A percentile compares a stretch with the other conserved stretches of the same genome.
These are phyloP conservation scores for Bremia lactucae DNA, from an alignment of 352 stramenopile species.

Conservation along the genomic window DNA sequence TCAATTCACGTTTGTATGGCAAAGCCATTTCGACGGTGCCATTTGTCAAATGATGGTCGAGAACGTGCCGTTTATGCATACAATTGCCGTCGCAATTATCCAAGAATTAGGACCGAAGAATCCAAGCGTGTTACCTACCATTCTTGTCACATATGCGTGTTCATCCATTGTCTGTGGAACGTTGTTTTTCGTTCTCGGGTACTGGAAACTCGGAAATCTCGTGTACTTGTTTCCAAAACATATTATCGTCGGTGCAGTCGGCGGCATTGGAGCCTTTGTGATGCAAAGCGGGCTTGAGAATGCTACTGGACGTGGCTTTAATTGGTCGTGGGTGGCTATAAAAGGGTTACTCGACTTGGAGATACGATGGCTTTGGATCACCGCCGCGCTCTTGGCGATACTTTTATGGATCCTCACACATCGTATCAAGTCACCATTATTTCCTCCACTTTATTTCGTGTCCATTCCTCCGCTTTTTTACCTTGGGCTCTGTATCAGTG, in stretches of 20 bases:
- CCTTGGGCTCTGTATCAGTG: slow-evolving; percentile 35
- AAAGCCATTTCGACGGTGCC: slow-evolving; percentile 61
- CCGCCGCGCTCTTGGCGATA: slow-evolving; percentile 39
- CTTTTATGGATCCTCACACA: slow-evolving; percentile 44
- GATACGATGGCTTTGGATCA: slow-evolving; percentile 64
- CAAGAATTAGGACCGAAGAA: slow-evolving; percentile 64
- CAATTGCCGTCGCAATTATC: slow-evolving; percentile 80
- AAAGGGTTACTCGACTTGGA: slow-evolving; percentile 35
- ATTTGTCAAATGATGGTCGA: slow-evolving; percentile 92
- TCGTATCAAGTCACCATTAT: slow-evolving; percentile 47
- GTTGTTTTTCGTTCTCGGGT: slow-evolving; percentile 84
- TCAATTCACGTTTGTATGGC: slow-evolving; percentile 71
- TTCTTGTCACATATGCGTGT: slow-evolving; percentile 88
- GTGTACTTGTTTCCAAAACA: slow-evolving; percentile 92
- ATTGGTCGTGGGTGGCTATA: slow-evolving; percentile 42
- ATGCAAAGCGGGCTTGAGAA: slow-evolving; percentile 82
- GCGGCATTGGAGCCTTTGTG: slow-evolving; percentile 86
- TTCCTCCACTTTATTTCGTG: slow-evolving; percentile 72
- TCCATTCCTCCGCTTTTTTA: slow-evolving; percentile 75
- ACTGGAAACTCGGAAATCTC: slow-evolving; percentile 84
- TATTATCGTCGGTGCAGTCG: slow-evolving; percentile 91
- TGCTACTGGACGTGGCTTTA: slow-evolving; percentile 55
- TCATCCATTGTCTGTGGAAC: slow-evolving; percentile 83
- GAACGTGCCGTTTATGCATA: slow-evolving; percentile 93
- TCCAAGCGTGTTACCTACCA: slow-evolving; percentile 75